A percentile compares a stretch with the other conserved stretches of the same genome.
phyloP scores from a whole-genome alignment of 1,284 basidiomycete genomes.

The Meira miltonrushii region DNA sequence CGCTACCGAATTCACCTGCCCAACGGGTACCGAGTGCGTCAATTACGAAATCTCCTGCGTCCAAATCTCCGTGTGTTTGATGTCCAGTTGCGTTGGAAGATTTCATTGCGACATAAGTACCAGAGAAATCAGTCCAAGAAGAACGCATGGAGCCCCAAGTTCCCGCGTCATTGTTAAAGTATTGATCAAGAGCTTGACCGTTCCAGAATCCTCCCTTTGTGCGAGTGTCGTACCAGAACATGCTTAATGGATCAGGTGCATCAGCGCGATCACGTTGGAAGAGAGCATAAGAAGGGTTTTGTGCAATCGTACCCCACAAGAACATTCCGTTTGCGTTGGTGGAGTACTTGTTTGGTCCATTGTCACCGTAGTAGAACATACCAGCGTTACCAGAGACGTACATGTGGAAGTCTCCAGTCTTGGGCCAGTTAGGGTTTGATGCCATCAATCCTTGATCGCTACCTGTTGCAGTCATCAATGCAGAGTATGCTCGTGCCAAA shows the following conservation, averaged over 20 bases:
- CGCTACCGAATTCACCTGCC: conserved; percentile 90
- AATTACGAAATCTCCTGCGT: conserved; percentile 86
- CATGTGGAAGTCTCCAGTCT: conserved; percentile 86
- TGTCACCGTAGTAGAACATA: conserved; percentile 85
- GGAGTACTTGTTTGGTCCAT: conserved; percentile 90
- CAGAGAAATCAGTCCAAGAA: conserved; percentile 80
- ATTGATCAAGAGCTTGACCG: conserved; percentile 76
- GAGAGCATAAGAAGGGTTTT: conserved; percentile 67
- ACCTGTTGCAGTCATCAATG: conserved; percentile 79
- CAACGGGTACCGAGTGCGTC: conserved; percentile 91
- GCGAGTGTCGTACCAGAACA: conserved; percentile 94
- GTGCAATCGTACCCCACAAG: conserved; percentile 35
- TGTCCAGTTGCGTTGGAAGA: conserved; percentile 66
- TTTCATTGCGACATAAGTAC: conserved; percentile 81
- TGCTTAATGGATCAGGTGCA: conserved; percentile 87
- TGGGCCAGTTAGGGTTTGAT: conserved; percentile 57
- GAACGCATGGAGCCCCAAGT: conserved; percentile 89
- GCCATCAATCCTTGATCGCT: conserved; percentile 70
- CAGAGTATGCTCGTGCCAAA: conserved; percentile 82
- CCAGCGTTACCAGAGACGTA: conserved; percentile 77
- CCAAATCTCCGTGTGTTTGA: conserved; percentile 89
- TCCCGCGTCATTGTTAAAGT: conserved; percentile 59
- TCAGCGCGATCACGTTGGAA: conserved; percentile 82
- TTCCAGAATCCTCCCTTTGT: conserved; percentile 87
- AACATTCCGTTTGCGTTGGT: conserved; percentile 51